Evolutionary conservation across 2,329 filamentous ascomycete species (phyloP).

Genomic region (Verticillium longisporum): DNA sequence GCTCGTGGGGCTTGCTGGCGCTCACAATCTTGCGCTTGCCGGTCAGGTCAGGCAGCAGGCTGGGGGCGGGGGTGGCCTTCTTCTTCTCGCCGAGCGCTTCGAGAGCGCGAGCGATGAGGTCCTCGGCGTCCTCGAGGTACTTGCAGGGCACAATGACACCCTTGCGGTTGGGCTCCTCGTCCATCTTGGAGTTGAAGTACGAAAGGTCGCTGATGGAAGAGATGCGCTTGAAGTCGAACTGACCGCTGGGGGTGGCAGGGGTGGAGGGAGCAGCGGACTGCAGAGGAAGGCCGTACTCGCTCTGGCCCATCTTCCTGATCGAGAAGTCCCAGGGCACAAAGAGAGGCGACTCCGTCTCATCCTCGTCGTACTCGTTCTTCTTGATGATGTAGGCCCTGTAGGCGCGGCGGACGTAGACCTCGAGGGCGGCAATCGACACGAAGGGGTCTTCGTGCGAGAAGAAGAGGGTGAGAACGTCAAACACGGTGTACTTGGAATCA

Average conservation of each 20-base stretch:
- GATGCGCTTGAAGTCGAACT: slow-evolving; percentile 68
- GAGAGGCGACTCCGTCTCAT: slow-evolving; percentile 60
- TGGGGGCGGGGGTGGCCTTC: slow-evolving; percentile 36
- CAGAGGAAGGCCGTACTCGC: slow-evolving; percentile 78
- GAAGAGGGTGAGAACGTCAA: slow-evolving; percentile 91
- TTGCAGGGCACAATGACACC: slow-evolving; percentile 91
- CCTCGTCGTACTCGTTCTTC: slow-evolving; percentile 78
- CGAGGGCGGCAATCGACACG: slow-evolving; percentile 87
- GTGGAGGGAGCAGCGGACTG: slow-evolving; percentile 77
- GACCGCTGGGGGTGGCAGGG: slow-evolving; percentile 64
- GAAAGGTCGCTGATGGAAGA: slow-evolving; percentile 96
- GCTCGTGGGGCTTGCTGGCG: slow-evolving; percentile 47
- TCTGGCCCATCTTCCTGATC: slow-evolving; percentile 85
- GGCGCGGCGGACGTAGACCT: slow-evolving; percentile 92
- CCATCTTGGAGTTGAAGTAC: slow-evolving; percentile 67
- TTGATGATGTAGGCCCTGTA: slow-evolving; percentile 95
- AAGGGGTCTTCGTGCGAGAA: slow-evolving; percentile 91
- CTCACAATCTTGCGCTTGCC: slow-evolving; percentile 61
- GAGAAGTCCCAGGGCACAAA: slow-evolving; percentile 95
- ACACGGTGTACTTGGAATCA: slow-evolving; percentile 97
- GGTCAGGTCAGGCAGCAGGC: slow-evolving; percentile 65
- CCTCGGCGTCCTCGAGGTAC: slow-evolving; percentile 91
- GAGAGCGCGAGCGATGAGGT: slow-evolving; percentile 74
- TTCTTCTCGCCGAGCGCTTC: slow-evolving; percentile 64
- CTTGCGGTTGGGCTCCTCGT: slow-evolving; percentile 75